These are phyloP conservation scores for Drechslerella dactyloides DNA, from an alignment of 2,329 filamentous ascomycete species.

Conservation along the genomic window DNA sequence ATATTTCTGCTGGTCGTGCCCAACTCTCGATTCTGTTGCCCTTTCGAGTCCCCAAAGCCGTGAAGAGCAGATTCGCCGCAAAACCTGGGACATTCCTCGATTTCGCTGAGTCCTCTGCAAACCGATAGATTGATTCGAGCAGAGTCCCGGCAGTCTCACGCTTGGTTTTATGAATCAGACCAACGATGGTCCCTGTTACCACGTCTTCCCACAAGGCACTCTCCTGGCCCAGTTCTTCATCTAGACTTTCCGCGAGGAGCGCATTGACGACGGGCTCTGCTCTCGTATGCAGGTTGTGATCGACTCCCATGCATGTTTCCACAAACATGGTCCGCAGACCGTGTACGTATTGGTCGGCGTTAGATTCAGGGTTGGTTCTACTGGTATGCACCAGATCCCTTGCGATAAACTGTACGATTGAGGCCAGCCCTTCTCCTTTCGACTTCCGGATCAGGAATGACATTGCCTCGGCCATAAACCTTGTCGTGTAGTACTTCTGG, in stretches of 20 bases:
- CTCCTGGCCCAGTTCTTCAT: constrained; percentile 41
- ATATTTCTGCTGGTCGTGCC: constrained; percentile 67
- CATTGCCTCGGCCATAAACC: constrained; percentile 92
- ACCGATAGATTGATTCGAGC: constrained; percentile 65
- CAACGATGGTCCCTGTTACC: constrained; percentile 76
- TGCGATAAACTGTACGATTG: constrained; percentile 75
- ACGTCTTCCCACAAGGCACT: constrained; percentile 61
- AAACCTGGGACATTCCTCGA: constrained; percentile 60
- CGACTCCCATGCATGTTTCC: constrained; percentile 74
- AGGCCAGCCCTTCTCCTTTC: constrained; percentile 74
- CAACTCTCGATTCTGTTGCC: constrained; percentile 77
- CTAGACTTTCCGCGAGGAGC: constrained; percentile 59
- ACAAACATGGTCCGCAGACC: constrained; percentile 91
- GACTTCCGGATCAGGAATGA: constrained; percentile 93
- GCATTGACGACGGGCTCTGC: constrained; percentile 64
- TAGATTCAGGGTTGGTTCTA: constrained; percentile 56
- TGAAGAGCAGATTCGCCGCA: constrained; percentile 69
- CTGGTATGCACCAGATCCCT: constrained; percentile 65
- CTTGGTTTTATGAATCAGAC: constrained; percentile 80
- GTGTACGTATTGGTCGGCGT: constrained; percentile 76
- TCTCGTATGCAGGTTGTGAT: constrained; percentile 66
- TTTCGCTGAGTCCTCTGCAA: constrained; percentile 59
- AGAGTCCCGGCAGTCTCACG: constrained; percentile 75
- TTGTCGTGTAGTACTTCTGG: constrained; percentile 83
- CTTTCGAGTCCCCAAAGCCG: constrained; percentile 78